Evolutionary conservation across 2,329 filamentous ascomycete genomes (phyloP).

Genomic region (Talaromyces sp.): DNA sequence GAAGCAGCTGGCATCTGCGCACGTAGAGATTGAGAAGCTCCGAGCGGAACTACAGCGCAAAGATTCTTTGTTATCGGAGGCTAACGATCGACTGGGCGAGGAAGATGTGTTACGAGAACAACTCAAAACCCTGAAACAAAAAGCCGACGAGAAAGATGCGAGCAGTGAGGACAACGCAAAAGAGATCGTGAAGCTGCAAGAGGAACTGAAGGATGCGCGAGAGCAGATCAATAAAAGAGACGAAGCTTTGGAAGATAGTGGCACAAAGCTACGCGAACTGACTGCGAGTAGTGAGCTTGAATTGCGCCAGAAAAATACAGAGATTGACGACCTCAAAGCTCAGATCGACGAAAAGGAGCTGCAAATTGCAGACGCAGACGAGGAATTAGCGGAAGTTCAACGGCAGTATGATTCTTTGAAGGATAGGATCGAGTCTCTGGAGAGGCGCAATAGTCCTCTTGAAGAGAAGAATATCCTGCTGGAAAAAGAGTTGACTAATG

Average conservation of each 20-base stretch:
- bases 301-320: conserved; percentile 31
- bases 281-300: conserved; percentile 30
- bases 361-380: conserved; percentile 33
- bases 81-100: conserved; percentile 22
- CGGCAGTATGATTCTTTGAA: conserved; percentile 32
- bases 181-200: conserved; percentile 29
- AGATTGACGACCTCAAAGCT: conserved; percentile 33
- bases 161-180: conserved; percentile 27
- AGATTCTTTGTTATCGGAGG: conserved; percentile 24
- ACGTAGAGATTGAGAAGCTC: conserved; percentile 36
- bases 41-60: conserved; percentile 34
- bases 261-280: conserved; percentile 29
- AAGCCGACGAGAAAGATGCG: conserved; percentile 21
- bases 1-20: conserved; percentile 30
- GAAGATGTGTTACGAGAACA: conserved; percentile 26
- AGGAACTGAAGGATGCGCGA: conserved; percentile 29
- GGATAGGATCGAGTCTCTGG: conserved; percentile 29
- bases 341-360: conserved; percentile 31
- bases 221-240: conserved; percentile 34
- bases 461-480: conserved; percentile 36
- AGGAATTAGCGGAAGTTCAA: conserved; percentile 29
- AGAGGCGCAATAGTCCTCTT: conserved; percentile 31
- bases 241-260: conserved; percentile 29
- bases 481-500: conserved; percentile 31
- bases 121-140: conserved; percentile 25